phyloP scores from a whole-genome alignment of 257 asterid species.

The Solanum bulbocastanum region DNA sequence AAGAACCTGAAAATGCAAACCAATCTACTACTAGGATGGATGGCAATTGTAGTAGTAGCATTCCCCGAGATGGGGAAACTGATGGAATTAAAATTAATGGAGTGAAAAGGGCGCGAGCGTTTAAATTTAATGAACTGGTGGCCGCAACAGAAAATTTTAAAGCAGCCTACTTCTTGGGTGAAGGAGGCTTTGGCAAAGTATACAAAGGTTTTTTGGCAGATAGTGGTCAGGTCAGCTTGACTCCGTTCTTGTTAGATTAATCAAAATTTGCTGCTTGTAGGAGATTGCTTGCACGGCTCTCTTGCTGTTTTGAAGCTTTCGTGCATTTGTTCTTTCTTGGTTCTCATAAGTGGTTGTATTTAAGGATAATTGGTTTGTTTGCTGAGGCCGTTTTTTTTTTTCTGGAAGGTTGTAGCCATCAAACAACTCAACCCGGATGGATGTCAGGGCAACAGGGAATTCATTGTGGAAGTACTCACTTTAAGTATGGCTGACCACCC shows the following conservation, averaged over 20 bases:
- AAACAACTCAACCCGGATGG: conserved; percentile 64
- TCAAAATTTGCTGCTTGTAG: neutral
- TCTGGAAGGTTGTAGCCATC: conserved; percentile 50
- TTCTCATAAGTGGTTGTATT: neutral
- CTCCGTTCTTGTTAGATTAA: neutral
- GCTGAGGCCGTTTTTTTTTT: neutral
- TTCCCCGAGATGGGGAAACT: conserved; percentile 7
- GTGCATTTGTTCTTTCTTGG: neutral
- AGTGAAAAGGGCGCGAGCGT: conserved; percentile 11
- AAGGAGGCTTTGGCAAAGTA: conserved; percentile 72
- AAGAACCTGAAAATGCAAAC: conserved; percentile 10
- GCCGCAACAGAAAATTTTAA: conserved; percentile 52
- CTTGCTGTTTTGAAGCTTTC: neutral
- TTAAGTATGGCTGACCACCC: conserved; percentile 54
- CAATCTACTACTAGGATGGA: conserved; percentile 13
- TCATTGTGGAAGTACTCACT: conserved; percentile 54
- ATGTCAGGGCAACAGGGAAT: conserved; percentile 64
- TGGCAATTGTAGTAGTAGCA: conserved; percentile 1
- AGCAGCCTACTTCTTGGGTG: conserved; percentile 43
- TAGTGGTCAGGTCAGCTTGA: conserved; percentile 42
- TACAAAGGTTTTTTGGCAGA: conserved; percentile 39
- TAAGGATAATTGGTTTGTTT: neutral
- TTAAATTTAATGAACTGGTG: conserved; percentile 14
- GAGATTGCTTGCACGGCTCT: neutral
- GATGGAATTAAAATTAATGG: neutral